phyloP scores from a whole-genome alignment of 768 basidiomycete species.

The Boletus fagicola region DNA sequence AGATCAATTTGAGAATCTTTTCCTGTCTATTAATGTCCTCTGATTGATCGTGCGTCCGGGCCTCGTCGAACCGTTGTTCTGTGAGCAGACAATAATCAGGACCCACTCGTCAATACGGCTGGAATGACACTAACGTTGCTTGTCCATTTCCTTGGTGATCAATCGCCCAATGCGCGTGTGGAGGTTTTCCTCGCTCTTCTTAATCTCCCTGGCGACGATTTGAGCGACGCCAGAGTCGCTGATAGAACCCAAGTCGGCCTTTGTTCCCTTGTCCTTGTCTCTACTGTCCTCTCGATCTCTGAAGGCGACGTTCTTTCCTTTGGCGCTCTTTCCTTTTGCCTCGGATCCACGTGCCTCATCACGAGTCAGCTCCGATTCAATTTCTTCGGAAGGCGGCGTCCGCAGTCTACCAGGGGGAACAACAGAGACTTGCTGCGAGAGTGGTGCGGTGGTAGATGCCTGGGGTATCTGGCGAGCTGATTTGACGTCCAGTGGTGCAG shows the following conservation, averaged over 20 bases:
- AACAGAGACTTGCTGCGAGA: conserved; percentile 16
- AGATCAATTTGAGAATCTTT: conserved; percentile 85
- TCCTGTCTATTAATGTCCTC: conserved; percentile 85
- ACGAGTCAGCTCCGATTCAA: conserved; percentile 59
- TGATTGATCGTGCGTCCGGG: conserved; percentile 70
- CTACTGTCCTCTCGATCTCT: conserved; percentile 55
- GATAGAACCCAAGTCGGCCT: conserved; percentile 30
- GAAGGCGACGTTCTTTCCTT: conserved; percentile 60
- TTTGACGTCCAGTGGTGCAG: conserved; percentile 26
- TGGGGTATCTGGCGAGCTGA: conserved; percentile 28
- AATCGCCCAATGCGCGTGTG: conserved; percentile 75
- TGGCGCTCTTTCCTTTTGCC: conserved; percentile 46
- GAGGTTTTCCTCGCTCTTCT: conserved; percentile 77
- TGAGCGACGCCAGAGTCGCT: conserved; percentile 58
- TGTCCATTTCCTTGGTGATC: conserved; percentile 85
- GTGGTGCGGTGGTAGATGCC: conserved; percentile 23
- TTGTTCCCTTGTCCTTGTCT: conserved; percentile 35
- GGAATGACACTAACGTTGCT: conserved; percentile 62
- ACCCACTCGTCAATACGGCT: background rate
- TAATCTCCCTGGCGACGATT: conserved; percentile 71
- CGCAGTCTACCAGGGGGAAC: conserved; percentile 47
- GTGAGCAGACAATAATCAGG: conserved; percentile 9
- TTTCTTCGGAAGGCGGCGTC: conserved; percentile 74
- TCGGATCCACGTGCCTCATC: conserved; percentile 58
- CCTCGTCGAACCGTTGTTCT: conserved; percentile 87